Conservation (phyloP, 805 yeast species). For the Lachancea cidri region DNA sequence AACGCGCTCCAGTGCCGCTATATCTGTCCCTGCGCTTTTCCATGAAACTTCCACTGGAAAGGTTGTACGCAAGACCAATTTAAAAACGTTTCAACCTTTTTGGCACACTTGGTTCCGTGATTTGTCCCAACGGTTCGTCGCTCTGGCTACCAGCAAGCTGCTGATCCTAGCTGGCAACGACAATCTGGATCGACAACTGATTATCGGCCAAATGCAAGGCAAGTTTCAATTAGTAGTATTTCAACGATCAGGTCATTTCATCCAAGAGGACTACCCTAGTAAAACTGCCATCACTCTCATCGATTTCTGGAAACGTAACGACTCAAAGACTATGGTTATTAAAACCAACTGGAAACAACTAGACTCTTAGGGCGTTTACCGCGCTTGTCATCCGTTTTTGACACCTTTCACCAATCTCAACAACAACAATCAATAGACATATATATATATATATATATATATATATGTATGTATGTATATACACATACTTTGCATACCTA, state of each 20-base stretch:
- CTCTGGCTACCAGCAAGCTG: constrained; percentile 55
- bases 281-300: constrained; percentile 54
- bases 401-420: no score
- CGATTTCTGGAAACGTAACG: constrained; percentile 44
- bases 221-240: constrained; percentile 84
- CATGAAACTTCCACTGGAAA: constrained; percentile 18
- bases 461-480: no score
- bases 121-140: constrained; percentile 51
- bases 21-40: constrained; percentile 75
- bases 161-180: constrained; percentile 86
- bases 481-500: no score
- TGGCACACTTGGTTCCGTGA: constrained; percentile 85
- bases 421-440: no score
- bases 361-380: not conserved
- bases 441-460: no score
- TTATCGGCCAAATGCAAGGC: constrained; percentile 98
- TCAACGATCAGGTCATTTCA: constrained; percentile 80
- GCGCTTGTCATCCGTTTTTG: no score
- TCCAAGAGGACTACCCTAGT: constrained; percentile 86
- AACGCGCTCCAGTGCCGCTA: constrained; percentile 54
- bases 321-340: constrained; percentile 30
- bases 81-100: constrained; percentile 52
- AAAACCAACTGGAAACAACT: constrained; percentile 37
- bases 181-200: constrained; percentile 73
- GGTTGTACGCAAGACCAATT: constrained; percentile 59